Evolutionary conservation across 1,284 basidiomycete genomes (phyloP), one percentile per base, ranked within the genome.

Genomic region (Tetrapyrgos nigripes): DNA sequence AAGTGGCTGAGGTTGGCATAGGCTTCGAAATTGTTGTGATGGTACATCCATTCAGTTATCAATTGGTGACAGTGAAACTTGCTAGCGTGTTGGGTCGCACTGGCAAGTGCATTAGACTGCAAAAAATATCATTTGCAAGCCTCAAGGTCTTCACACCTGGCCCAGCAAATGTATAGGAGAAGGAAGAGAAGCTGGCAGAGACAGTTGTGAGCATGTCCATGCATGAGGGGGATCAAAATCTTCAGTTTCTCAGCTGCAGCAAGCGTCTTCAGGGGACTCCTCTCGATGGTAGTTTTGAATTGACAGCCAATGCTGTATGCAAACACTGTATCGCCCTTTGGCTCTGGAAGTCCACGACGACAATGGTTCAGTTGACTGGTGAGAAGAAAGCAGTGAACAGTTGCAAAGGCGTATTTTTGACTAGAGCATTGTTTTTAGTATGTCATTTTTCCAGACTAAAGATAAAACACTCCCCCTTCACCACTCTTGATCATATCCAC

Each of bases 111-210:
- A 60, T 77, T 77, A 4, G 69, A 71, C 29, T 66, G 63, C 0
- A 68, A 70, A 52, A 76, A 76, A n/a, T 67, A 64, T 2, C 59
- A 61, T 51, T 77, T 68, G 57, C 68, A 72, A 0, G 62, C 66
- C 45, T 76, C 73, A 9, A 73, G 57, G 49, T 74, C 70, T 50
- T 74, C 70, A 0, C 74, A 56, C 0, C 75, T 73, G 37, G 70
- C 55, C 1, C 68, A 69, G 3, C 62, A 24, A 4, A 69, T 55
- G 54, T 73, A 73, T 2, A 60, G 68, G 5, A 69, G 52, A 5
- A 73, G 66, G 44, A 61, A 55, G 0, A 28, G 40, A 0, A 72
- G 58, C 57, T 76, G 73, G 56, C 73, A 73, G 0, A 67, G 48
- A 2, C 68, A 63, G 24, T 70, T 68, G 50, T 76, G 74, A 0